phyloP scores from a whole-genome alignment of 441 rosid species.

The Brassica balearica region DNA sequence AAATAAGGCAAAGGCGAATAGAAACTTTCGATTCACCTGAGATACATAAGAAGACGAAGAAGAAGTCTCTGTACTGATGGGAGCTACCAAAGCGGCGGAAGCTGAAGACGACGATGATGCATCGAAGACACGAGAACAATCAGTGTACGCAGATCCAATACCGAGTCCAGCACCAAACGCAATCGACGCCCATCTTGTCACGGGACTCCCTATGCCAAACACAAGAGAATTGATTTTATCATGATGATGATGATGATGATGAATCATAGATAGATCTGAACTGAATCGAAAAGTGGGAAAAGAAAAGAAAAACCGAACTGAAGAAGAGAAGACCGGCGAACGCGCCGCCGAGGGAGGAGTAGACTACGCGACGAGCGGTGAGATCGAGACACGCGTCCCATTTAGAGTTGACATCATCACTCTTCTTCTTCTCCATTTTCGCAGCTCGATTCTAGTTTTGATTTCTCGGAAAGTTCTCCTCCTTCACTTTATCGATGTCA shows the following conservation, averaged over 20 bases:
- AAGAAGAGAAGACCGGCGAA: conserved; percentile 85
- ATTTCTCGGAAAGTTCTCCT: neutral
- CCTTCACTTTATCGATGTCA: conserved; percentile 6
- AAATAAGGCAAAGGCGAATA: neutral
- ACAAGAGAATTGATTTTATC: neutral
- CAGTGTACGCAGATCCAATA: conserved; percentile 84
- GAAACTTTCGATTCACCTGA: conserved; percentile 26
- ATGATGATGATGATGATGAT: too few relatives aligned
- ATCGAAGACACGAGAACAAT: conserved; percentile 65
- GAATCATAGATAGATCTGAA: neutral
- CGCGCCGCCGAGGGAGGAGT: conserved; percentile 84
- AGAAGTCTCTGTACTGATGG: conserved; percentile 45
- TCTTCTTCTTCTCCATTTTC: conserved; percentile 38
- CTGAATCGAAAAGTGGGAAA: neutral
- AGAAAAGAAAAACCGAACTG: conserved; percentile 54
- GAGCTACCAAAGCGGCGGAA: conserved; percentile 40
- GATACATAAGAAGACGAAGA: conserved; percentile 22
- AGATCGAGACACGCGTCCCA: conserved; percentile 96
- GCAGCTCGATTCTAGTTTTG: conserved; percentile 7
- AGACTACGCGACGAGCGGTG: conserved; percentile 75
- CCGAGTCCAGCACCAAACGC: conserved; percentile 95
- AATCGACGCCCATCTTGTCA: conserved; percentile 79
- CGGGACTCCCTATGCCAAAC: conserved; percentile 67
- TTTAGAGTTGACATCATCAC: conserved; percentile 71
- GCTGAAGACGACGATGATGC: conserved; percentile 31